Percentiles rank a stretch among this genome's conserved stretches.
phyloP scores from a whole-genome alignment of 345 rosid species.

The Alliaria petiolata region DNA sequence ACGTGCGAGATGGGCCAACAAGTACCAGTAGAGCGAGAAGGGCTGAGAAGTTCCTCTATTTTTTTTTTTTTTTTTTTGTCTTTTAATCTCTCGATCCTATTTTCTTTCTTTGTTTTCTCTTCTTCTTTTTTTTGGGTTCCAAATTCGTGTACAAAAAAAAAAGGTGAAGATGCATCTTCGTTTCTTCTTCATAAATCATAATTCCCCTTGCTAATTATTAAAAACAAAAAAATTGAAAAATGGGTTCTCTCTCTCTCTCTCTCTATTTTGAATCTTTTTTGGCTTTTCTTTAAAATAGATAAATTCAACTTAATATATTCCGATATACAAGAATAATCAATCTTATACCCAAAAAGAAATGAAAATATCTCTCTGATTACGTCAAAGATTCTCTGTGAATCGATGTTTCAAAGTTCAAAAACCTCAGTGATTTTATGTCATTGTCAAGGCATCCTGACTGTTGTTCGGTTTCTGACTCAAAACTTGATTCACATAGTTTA shows the following conservation, averaged over 20 bases:
- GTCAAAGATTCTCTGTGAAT: background rate
- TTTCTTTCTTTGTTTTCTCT: background rate
- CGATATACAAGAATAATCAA: background rate
- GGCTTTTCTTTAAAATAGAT: background rate
- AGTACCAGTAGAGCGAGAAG: slow-evolving; percentile 1
- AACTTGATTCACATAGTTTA: background rate
- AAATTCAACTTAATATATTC: no score
- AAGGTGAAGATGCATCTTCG: background rate
- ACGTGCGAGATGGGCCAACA: slow-evolving; percentile 7
- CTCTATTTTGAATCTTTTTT: background rate
- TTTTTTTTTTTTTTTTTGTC: background rate
- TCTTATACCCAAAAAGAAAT: background rate
- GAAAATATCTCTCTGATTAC: background rate
- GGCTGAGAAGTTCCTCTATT: background rate
- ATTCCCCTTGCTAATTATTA: background rate
- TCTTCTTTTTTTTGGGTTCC: background rate
- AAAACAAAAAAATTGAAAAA: background rate
- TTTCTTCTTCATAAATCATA: slow-evolving; percentile 14
- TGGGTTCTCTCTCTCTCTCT: background rate
- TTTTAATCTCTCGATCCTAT: background rate
- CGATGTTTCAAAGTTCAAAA: background rate
- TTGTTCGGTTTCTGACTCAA: background rate
- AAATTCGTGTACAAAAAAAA: slow-evolving; percentile 15
- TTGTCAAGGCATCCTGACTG: background rate
- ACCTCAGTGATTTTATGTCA: background rate